A percentile compares a stretch with the other conserved stretches of the same genome.
Evolutionary conservation across 1,284 basidiomycete species (phyloP).

Genomic region (Coriolopsis trogii): DNA sequence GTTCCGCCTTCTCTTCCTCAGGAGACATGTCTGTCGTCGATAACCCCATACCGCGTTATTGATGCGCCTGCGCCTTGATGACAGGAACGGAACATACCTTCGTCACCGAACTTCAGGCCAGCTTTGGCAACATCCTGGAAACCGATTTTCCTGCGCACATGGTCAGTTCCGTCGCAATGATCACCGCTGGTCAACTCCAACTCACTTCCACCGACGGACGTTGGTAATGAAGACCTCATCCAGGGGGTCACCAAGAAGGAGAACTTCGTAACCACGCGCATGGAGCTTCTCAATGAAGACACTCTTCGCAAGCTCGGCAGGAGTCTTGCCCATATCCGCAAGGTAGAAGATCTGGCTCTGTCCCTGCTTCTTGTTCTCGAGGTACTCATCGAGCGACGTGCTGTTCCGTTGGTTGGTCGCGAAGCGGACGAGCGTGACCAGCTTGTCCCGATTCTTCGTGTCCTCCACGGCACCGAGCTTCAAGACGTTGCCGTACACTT

Average conservation of each 20-base stretch:
- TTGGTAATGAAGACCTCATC: slow-evolving; percentile 87
- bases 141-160: slow-evolving; percentile 61
- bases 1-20: slow-evolving; percentile 72
- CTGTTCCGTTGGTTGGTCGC: slow-evolving; percentile 74
- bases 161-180: background rate
- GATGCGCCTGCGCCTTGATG: too few relatives aligned
- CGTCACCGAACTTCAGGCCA: slow-evolving; percentile 90
- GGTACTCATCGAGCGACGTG: slow-evolving; percentile 81
- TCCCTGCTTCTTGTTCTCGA: slow-evolving; percentile 84
- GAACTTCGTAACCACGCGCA: slow-evolving; percentile 92
- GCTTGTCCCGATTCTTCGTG: slow-evolving; percentile 73
- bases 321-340: slow-evolving; percentile 80
- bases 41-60: too few relatives aligned
- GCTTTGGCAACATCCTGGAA: slow-evolving; percentile 96
- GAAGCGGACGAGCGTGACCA: slow-evolving; percentile 76
- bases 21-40: slow-evolving; percentile 54
- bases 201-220: slow-evolving; percentile 80
- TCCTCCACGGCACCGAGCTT: slow-evolving; percentile 90
- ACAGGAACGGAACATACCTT: too few relatives aligned
- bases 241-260: slow-evolving; percentile 84
- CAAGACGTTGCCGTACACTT: slow-evolving; percentile 76
- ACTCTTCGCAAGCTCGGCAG: slow-evolving; percentile 75
- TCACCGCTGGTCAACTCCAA: slow-evolving; percentile 18
- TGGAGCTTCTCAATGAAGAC: slow-evolving; percentile 94
- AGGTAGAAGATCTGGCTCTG: slow-evolving; percentile 88